Evolutionary conservation across 306 rosid genomes (phyloP).

Genomic region (Citrullus colocynthis): DNA sequence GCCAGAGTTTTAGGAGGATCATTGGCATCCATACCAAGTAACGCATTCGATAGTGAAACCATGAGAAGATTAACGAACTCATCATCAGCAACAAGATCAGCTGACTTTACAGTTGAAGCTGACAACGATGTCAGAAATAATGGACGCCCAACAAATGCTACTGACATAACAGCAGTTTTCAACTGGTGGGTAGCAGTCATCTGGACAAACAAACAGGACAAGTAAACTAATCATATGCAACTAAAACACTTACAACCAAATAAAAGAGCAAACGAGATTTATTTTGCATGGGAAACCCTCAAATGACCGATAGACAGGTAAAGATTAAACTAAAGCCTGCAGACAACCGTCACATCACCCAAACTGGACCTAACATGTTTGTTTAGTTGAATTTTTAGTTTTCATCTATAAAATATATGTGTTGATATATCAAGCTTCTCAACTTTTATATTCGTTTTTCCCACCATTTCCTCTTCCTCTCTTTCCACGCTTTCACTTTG

Average conservation of each 20-base stretch:
- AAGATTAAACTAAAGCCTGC: background rate
- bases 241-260: slow-evolving; percentile 5
- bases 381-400: background rate
- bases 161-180: slow-evolving; percentile 93
- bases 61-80: slow-evolving; percentile 61
- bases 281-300: background rate
- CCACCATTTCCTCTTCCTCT: background rate
- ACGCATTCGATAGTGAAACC: slow-evolving; percentile 88
- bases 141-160: slow-evolving; percentile 95
- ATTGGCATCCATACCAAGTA: slow-evolving; percentile 99
- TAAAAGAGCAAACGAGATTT: background rate
- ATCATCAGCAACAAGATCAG: slow-evolving; percentile 48
- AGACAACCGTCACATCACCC: background rate
- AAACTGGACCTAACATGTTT: background rate
- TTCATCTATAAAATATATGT: background rate
- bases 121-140: slow-evolving; percentile 65
- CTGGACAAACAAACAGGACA: slow-evolving; percentile 53
- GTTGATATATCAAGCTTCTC: background rate
- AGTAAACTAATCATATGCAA: slow-evolving; percentile 18
- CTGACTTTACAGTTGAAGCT: slow-evolving; percentile 31
- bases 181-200: slow-evolving; percentile 99
- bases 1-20: slow-evolving; percentile 99
- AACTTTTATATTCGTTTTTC: background rate
- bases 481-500: background rate
- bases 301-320: background rate